Base-by-base conservation (phyloP, 495 filamentous ascomycete species). In the Chaetomium tenue region DNA sequence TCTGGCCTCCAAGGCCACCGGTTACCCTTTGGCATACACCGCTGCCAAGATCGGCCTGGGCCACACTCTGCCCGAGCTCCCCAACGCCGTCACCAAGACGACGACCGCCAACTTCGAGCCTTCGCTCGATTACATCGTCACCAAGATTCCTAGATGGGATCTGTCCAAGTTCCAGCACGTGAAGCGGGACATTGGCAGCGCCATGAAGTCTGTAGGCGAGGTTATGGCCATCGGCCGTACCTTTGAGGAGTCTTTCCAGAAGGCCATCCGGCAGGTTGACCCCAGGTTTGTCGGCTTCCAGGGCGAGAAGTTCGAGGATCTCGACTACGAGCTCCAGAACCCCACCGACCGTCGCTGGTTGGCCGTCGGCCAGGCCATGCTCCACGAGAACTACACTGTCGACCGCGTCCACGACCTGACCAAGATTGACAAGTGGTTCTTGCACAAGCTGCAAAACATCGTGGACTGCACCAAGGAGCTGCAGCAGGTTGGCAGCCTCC, bases 51-150 rank as follows among this genome's bases (percentile, higher is more conserved):
- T 98, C 65, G 93, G 91, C 57, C 86, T 98, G 51, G 93, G 93
- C 22, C 92, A 98, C 79, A 96, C 87, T 68, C 83, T 98, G 25
- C 93, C 93, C 48, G 92, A 98, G 79, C 83, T 98, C 25, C 93
- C 94, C 68, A 98, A 98, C 71, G 93, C 93, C 61, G 94, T 98
- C 46, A 98, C 93, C 42, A 96, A 96, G 83, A 98, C 93, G 22
- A 98, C 93, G 20, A 98, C 94, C 13, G 93, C 93, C 72, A 98
- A 98, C 81, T 98, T 98, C 76, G 93, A 98, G 75, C 93, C 93
- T 44, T 96, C 91, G 66, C 83, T 98, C 60, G 93, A 98, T 74
- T 98, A 98, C 66, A 89, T 98, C 66, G 93, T 98, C 64, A 97
- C 92, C 65, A 98, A 98, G 82, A 98, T 98, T 69, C 93, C 93